Base-by-base conservation (phyloP, 2,329 filamentous ascomycete species). In the Fusarium verrucosum region DNA sequence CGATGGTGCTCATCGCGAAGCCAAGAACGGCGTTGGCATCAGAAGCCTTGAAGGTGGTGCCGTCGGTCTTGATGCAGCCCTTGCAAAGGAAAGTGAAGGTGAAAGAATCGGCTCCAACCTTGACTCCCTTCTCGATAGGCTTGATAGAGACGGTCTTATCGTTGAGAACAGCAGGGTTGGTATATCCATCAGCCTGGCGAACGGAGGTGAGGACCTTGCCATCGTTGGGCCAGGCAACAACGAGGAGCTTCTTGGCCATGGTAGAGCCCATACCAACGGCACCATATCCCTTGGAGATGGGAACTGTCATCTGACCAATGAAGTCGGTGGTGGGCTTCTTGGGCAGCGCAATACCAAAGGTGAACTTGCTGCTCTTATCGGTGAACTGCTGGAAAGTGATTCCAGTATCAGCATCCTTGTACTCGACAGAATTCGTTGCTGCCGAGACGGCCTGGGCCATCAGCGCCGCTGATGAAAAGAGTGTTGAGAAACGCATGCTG, bases 21-120 rank as follows among this genome's bases (percentile, higher is more conserved):
- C 86, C 87, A 17, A 89, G 73, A 23, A 86, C 74, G 14, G 84
- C 72, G 17, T 71, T 65, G 2, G 80, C 80, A 4, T 63, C 68
- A 41, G 75, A 81, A 13, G 84, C 86, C 5, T 78, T 77, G 3
- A 78, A 77, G 10, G 69, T 66, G 4, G 77, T 75, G 5, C 81
- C 82, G 23, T 80, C 77, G 36, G 85, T 79, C 65, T 83, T 75
- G 20, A 86, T 77, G 72, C 85, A 87, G 65, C 81, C 80, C 65
- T 87, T 75, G 75, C 89, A 91, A 42, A 86, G 82, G 77, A 89
- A 91, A n/a, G 89, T 82, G 43, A 90, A 72, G 41, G 83, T 83
- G 73, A 85, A 91, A 64, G 84, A 78, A 23, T 83, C 86, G 16
- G 80, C 79, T 67, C 83, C 88, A 54, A 89, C 78, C 23, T 77